Evolutionary conservation across 352 stramenopile species (phyloP).

Genomic region (Phytophthora niederhauseri): DNA sequence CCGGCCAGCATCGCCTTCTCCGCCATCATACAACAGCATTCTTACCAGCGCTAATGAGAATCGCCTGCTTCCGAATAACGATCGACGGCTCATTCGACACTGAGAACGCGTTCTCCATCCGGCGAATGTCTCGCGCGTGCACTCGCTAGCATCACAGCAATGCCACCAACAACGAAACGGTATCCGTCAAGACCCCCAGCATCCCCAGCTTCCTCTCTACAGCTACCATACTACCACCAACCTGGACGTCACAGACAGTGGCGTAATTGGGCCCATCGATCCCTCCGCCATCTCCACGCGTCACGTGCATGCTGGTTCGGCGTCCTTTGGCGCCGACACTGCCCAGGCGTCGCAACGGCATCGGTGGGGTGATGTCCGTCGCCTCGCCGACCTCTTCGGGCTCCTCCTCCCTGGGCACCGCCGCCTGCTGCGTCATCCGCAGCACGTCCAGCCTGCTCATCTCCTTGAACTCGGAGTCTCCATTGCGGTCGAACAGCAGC

Average conservation of each 20-base stretch:
- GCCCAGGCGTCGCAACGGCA: constrained; percentile 27
- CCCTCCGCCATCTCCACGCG: constrained; percentile 29
- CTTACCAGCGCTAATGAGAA: constrained; percentile 75
- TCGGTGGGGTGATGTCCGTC: constrained; percentile 4
- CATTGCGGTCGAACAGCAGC: constrained; percentile 58
- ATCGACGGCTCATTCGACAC: constrained; percentile 80
- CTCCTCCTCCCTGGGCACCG: constrained; percentile 29
- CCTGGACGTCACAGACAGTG: constrained; percentile 52
- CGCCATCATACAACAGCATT: neutral
- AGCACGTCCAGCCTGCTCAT: constrained; percentile 67
- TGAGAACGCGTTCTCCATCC: constrained; percentile 76
- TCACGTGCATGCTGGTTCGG: constrained; percentile 26
- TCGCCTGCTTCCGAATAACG: constrained; percentile 76
- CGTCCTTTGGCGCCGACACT: constrained; percentile 30
- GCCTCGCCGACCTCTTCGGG: constrained; percentile 22
- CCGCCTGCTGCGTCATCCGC: constrained; percentile 59
- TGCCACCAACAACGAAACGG: neutral
- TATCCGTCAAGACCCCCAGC: neutral
- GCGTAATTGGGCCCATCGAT: constrained; percentile 32
- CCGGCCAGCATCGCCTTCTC: neutral
- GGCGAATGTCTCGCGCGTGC: constrained; percentile 76
- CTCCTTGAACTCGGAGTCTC: constrained; percentile 55
- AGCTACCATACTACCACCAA: constrained; percentile 11
- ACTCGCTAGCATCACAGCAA: constrained; percentile 45
- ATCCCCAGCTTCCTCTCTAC: neutral